Evolutionary conservation across 2,329 filamentous ascomycete species (phyloP), one percentile per base, ranked within the genome.

Genomic region (Alternaria novae-zelandiae): DNA sequence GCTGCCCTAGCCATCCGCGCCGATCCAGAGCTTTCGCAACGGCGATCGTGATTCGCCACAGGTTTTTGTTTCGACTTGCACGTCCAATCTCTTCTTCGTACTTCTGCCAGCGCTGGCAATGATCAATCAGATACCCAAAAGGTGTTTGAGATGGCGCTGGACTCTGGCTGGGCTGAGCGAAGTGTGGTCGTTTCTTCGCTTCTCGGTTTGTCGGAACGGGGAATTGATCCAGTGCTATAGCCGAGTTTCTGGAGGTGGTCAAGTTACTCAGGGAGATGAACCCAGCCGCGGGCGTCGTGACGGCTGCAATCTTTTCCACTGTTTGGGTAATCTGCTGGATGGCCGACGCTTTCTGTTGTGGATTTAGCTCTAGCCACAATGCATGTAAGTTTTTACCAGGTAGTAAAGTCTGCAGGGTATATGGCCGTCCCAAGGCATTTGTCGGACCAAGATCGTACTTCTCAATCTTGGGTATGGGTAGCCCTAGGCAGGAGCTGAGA

Each of bases 281-380:
- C 1, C 64, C 64, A 46, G 60, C 56, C 5, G 53, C 60, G 21
- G 47, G 30, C 3, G 60, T 17, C 9, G 60, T 60, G 6, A 63
- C 15, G 0, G 49, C 7, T 2, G 64, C 49, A 5, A 66, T 61
- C n/a, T 51, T 47, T 8, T 66, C 64, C 4, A 51, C 51, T 5
- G 55, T 54, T 5, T 20, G 25, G 1, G 57, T 60, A 3, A 63
- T 4, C 23, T 54, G 47, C 6, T 36, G 30, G 2, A 66, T 23
- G 5, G 43, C 56, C 6, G 53, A 63, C 5, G 15, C n/a, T 20
- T 43, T 54, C 15, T 66, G 64, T 2, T 30, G 7, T 0, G 17
- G 7, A 6, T 45, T 59, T 10, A 65, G 20, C 5, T n/a, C 32
- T 0, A 2, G 1, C 55, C 54, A 58, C 2, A 63, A 17, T 6